These are phyloP conservation scores for Metschnikowia koreensis DNA, from an alignment of 805 yeast genomes.

Conservation along the genomic window DNA sequence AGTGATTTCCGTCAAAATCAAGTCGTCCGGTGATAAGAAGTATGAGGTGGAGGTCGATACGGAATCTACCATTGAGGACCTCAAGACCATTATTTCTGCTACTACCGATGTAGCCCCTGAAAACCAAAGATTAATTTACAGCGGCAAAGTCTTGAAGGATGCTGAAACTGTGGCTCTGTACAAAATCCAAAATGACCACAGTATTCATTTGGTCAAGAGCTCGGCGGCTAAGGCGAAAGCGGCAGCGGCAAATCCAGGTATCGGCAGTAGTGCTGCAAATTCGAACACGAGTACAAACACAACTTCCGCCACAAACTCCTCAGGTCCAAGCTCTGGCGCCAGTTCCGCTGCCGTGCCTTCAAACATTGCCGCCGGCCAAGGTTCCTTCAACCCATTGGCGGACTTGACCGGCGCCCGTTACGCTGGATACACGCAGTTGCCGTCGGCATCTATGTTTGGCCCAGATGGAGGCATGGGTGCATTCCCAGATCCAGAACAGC, in stretches of 20 bases:
- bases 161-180: constrained; percentile 69
- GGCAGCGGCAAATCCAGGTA: constrained; percentile 12
- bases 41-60: constrained; percentile 60
- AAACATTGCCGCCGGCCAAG: constrained; percentile 83
- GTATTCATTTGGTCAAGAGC: constrained; percentile 86
- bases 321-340: neutral
- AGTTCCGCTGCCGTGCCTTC: constrained; percentile 52
- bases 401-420: constrained; percentile 93
- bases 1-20: constrained; percentile 33
- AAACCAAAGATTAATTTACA: constrained; percentile 86
- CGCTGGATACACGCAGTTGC: constrained; percentile 88
- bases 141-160: constrained; percentile 92
- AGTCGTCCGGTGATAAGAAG: constrained; percentile 73
- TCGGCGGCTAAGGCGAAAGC: constrained; percentile 28
- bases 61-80: constrained; percentile 56
- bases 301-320: neutral
- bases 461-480: constrained; percentile 88
- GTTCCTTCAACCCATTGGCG: constrained; percentile 85
- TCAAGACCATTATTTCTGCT: constrained; percentile 63
- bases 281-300: neutral
- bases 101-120: constrained; percentile 66
- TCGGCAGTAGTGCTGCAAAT: constrained; percentile 4
- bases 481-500: constrained; percentile 72
- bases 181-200: constrained; percentile 81
- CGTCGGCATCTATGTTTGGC: constrained; percentile 85